These are phyloP conservation scores for Saksenaea vasiformis DNA, from an alignment of 371 early-diverging fungal species.

Conservation along the genomic window DNA sequence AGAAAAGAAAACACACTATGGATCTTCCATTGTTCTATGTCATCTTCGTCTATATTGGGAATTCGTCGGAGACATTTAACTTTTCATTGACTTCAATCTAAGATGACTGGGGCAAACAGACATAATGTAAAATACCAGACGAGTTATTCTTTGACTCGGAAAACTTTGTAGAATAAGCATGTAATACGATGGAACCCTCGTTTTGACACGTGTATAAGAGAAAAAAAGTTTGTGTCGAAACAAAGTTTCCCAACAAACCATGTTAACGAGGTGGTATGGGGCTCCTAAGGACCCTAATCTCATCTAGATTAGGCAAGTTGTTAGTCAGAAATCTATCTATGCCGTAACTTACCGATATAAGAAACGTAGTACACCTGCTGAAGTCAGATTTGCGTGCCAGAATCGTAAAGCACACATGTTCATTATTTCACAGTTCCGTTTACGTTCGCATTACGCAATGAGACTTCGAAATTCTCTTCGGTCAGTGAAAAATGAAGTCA, in stretches of 20 bases:
- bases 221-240: not conserved
- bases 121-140: not conserved
- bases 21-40: not conserved
- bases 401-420: no score
- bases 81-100: not conserved
- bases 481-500: no score
- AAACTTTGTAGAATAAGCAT: not conserved
- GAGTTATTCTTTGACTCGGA: not conserved
- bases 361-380: no score
- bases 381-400: no score
- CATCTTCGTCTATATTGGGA: not conserved
- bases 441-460: no score
- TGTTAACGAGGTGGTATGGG: not conserved
- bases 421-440: no score
- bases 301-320: not conserved
- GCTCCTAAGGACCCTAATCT: not conserved
- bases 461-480: no score
- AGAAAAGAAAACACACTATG: no score
- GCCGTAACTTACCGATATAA: no score
- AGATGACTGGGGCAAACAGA: not conserved
- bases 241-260: not conserved
- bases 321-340: no score
- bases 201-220: not conserved
- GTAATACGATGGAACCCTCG: not conserved
- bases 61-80: not conserved